Base-by-base conservation (phyloP, 1,284 basidiomycete genomes). In the Phylloporus sp. region DNA sequence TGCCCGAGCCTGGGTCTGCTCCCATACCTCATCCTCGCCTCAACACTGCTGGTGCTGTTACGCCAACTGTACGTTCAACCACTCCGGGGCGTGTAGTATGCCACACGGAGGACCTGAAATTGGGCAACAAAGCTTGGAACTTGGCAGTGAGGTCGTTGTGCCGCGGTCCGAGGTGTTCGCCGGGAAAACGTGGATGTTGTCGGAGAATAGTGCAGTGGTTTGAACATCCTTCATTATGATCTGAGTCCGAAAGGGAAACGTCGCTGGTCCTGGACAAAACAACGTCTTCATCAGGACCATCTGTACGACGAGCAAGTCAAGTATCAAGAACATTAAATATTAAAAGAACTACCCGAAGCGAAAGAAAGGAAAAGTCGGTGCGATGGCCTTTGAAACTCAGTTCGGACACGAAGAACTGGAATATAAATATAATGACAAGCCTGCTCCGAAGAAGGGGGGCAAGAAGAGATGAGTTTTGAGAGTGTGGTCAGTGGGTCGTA, bases 31-130 rank as follows among this genome's bases (percentile, higher is more conserved):
- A 10, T 49, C 15, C 29, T 32, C 55, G 31, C 52, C 53, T 2
- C 32, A 57, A 24, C 63, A 64, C 28, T 63, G 61, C 31, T 50
- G 63, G 12, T 44, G 63, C 31, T 64, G 61, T 20, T 62, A 64
- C n/a, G 24, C 29, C 11, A 15, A 47, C 22, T 64, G 49, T 40
- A 64, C 50, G 2, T 31, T 57, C 37, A 57, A 64, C 13, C 55
- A 56, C 24, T 18, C 61, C 18, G 18, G 53, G 47, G 63, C 61
- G 26, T 64, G 61, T 42, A 47, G 44, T 20, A 39, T 64, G 10
- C 61, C 62, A 10, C 63, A 54, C 24, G 42, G 56, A n/a, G 28
- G 37, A 17, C 40, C 10, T 12, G 44, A n/a, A n/a, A n/a, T n/a
- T n/a, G 11, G 44, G 26, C 6, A 24, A n/a, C 17, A 22, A 24